Percentiles rank a stretch among this genome's conserved stretches.
phyloP scores from a whole-genome alignment of 257 asterid genomes.

The Scutellaria galericulata region DNA sequence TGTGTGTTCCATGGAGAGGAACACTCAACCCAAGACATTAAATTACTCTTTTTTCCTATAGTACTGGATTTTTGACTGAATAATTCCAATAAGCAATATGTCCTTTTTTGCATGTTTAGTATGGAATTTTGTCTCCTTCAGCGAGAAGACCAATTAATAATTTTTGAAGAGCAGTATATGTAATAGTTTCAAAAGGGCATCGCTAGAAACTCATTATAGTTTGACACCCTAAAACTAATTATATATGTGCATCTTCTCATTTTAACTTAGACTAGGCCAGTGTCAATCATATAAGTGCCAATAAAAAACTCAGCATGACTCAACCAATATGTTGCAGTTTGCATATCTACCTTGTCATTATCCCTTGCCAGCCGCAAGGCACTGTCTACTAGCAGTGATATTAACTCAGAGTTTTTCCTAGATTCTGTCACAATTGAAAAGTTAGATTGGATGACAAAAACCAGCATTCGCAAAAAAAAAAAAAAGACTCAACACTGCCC shows the following conservation, averaged over 20 bases:
- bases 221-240: conserved; percentile 3
- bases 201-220: neutral
- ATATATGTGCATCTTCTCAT: neutral
- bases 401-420: conserved; percentile 50
- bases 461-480: conserved; percentile 32
- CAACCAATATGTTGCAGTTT: neutral
- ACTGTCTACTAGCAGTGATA: conserved; percentile 64
- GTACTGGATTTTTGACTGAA: neutral
- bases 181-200: conserved; percentile 4
- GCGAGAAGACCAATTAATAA: neutral
- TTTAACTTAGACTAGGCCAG: conserved; percentile 25
- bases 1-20: neutral
- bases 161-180: neutral
- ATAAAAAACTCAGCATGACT: conserved; percentile 6
- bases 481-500: conserved; percentile 36
- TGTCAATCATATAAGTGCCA: conserved; percentile 17
- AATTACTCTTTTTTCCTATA: neutral
- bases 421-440: conserved; percentile 52
- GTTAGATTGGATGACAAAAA: conserved; percentile 39
- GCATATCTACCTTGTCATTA: conserved; percentile 81
- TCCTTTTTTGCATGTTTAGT: neutral
- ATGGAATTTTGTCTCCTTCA: neutral
- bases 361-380: conserved; percentile 77
- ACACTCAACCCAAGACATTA: neutral
- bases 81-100: neutral